Base-by-base conservation (phyloP, 345 rosid species). In the Turritis glabra region DNA sequence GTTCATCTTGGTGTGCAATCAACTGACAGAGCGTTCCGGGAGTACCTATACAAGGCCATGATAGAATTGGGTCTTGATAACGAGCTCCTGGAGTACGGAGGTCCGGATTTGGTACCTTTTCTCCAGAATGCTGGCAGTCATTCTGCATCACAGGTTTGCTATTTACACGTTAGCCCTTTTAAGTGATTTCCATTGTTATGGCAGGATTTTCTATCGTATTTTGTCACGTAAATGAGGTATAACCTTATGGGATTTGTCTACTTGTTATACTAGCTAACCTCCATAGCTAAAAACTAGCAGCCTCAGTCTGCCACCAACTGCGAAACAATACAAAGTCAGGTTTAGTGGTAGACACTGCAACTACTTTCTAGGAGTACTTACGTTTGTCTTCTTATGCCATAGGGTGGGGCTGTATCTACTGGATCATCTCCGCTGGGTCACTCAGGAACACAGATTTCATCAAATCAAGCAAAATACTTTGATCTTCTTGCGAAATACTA, bases 41-140 rank as follows among this genome's bases (percentile, higher is more conserved):
- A 90, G 83, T 90, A 86, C 78, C 85, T 95, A 22, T 95, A 95
- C 73, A 70, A 75, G 75, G 82, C 89, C 63, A 86, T 95, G 97
- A 85, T 95, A 55, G 88, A 89, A 79, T 82, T 92, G 79, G 92
- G 97, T 68, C 90, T 95, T 76, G 99, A 95, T 80, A 75, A 90
- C 68, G 98, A 95, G 87, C 86, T 95, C 46, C 72, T 92, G 82
- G 99, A 95, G 85, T 95, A 84, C 60, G 99, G 99, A 69, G 99
- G 99, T 69, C 90, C 96, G 17, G 99, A 92, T 84, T 88, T 95
- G 84, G 89, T 92, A 78, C 99, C 97, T 75, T 95, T 95, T 80
- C 84, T 95, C 51, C 98, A 92, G 77, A 86, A 72, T 82, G 92
- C 88, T 56, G 96, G 91, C 75, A 83, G 85, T 59, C 87, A 81